Percentiles rank a stretch among this genome's conserved stretches.
phyloP scores from a whole-genome alignment of 352 stramenopile genomes.

The Pseudoperonospora humuli region DNA sequence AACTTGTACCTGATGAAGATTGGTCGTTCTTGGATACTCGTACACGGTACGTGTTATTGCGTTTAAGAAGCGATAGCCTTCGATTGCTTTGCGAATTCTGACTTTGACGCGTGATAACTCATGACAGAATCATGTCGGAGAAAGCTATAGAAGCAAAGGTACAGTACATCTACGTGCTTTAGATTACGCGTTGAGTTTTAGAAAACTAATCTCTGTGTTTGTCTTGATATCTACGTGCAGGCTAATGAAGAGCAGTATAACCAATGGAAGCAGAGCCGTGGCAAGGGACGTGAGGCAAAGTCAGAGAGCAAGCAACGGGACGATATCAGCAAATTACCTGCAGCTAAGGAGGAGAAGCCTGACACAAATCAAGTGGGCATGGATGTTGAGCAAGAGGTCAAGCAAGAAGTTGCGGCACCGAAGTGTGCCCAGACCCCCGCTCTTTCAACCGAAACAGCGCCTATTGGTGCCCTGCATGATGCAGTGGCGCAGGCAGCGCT shows the following conservation, averaged over 20 bases:
- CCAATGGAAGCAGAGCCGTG: conserved; percentile 41
- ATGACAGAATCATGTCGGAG: conserved; percentile 47
- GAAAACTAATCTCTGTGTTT: background rate
- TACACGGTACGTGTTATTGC: conserved; percentile 30
- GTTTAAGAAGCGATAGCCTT: background rate
- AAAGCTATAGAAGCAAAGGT: conserved; percentile 79
- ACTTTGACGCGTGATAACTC: conserved; percentile 3
- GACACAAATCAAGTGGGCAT: conserved; percentile 13
- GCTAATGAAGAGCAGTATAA: conserved; percentile 65
- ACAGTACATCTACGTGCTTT: background rate
- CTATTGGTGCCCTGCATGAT: conserved; percentile 27
- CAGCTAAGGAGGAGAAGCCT: conserved; percentile 11
- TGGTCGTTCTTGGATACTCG: conserved; percentile 79
- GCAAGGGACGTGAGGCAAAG: background rate
- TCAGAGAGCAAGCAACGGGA: conserved; percentile 1
- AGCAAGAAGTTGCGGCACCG: conserved; percentile 6
- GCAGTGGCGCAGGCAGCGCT: conserved; percentile 50
- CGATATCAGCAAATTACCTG: conserved; percentile 1
- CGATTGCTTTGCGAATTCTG: background rate
- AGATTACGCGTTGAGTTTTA: background rate
- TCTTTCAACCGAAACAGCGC: conserved; percentile 24
- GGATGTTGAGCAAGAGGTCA: conserved; percentile 10
- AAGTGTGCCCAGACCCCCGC: conserved; percentile 20
- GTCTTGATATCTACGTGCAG: conserved; percentile 25
- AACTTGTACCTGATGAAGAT: conserved; percentile 70